Evolutionary conservation across 441 rosid genomes (phyloP).

Genomic region (Croton laevigatus): DNA sequence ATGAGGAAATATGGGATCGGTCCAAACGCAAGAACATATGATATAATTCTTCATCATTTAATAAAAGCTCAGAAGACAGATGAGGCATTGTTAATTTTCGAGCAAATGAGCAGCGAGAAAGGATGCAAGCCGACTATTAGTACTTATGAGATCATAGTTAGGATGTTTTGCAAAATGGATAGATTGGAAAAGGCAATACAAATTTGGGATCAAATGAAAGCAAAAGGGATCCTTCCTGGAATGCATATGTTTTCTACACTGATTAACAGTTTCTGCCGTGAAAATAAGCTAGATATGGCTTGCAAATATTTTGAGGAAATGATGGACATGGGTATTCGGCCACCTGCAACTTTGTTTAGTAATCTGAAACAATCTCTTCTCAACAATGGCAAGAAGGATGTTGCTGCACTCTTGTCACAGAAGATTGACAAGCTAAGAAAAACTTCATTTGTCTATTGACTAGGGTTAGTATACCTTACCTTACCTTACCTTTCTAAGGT

Average conservation of each 20-base stretch:
- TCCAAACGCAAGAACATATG: conserved; percentile 73
- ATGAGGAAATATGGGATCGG: conserved; percentile 56
- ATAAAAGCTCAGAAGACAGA: conserved; percentile 41
- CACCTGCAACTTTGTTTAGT: conserved; percentile 69
- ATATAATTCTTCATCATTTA: conserved; percentile 71
- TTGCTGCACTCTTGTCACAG: conserved; percentile 37
- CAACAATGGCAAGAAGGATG: conserved; percentile 55
- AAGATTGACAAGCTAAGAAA: conserved; percentile 65
- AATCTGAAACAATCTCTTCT: conserved; percentile 67
- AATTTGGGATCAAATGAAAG: conserved; percentile 75
- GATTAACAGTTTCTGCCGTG: conserved; percentile 56
- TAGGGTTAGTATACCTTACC: neutral
- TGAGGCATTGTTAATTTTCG: conserved; percentile 57
- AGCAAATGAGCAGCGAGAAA: conserved; percentile 41
- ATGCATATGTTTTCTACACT: conserved; percentile 83
- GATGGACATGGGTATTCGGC: conserved; percentile 79
- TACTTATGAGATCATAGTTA: conserved; percentile 70
- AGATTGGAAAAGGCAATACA: conserved; percentile 57
- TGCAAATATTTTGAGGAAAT: conserved; percentile 77
- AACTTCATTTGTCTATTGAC: conserved; percentile 44
- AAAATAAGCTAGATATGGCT: conserved; percentile 60
- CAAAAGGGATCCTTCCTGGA: conserved; percentile 67
- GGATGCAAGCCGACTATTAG: conserved; percentile 62
- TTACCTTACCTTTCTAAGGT: too few relatives aligned
- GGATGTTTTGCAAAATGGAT: conserved; percentile 74